Percentiles rank a stretch among this genome's conserved stretches.
Conservation (phyloP, 1,284 basidiomycete genomes). For the Sanghuangporus sanghuang region DNA sequence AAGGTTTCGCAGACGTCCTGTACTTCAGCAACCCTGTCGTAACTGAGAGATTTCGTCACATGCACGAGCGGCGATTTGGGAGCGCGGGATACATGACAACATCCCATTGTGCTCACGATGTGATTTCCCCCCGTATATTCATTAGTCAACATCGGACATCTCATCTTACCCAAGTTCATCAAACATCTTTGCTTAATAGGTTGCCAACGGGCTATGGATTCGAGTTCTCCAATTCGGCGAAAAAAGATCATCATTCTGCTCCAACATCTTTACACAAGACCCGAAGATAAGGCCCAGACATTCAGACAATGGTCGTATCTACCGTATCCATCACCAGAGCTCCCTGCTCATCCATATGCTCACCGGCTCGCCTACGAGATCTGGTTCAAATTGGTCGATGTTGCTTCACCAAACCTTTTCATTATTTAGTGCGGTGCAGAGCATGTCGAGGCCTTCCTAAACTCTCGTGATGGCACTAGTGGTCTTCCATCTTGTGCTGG, state of each 20-base stretch:
- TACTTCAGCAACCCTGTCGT: neutral
- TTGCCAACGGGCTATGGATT: neutral
- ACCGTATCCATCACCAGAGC: neutral
- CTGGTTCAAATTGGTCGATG: neutral
- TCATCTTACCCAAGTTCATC: neutral
- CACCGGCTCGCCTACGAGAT: neutral
- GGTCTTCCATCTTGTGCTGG: neutral
- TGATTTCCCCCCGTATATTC: neutral
- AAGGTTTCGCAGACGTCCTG: neutral
- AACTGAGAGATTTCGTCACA: neutral
- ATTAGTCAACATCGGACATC: neutral
- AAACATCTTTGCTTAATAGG: neutral
- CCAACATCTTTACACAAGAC: neutral
- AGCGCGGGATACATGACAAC: neutral
- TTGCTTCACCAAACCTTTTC: neutral
- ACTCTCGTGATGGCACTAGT: neutral
- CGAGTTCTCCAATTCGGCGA: neutral
- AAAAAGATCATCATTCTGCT: neutral
- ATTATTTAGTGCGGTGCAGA: neutral
- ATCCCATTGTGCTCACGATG: neutral
- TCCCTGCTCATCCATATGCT: neutral
- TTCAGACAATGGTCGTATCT: neutral
- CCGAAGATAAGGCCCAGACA: neutral
- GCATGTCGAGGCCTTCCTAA: neutral
- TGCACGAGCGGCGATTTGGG: neutral